Evolutionary conservation across 805 yeast genomes (phyloP), one percentile per base, ranked within the genome.

Genomic region (Metschnikowia koreensis): DNA sequence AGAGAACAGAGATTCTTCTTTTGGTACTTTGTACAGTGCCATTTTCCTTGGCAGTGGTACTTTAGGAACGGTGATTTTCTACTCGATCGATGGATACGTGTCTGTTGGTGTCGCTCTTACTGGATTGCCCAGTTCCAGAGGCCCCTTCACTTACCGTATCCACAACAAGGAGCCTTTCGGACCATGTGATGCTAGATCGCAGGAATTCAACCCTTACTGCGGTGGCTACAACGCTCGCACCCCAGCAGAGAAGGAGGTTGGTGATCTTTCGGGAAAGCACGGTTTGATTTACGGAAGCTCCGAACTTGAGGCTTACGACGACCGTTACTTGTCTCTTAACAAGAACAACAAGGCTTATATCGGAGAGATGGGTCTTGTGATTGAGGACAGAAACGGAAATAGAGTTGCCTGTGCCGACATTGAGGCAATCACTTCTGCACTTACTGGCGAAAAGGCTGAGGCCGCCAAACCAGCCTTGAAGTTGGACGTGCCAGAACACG

Each of bases 201-300:
- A 33, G 33, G 16, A 27, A 7, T 41, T 47, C 38, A 39, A 47
- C 36, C 50, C 50, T 8, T 47, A 47, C 45, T 17, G 38, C 15
- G 50, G 50, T 34, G 17, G 28, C 7, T 27, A 33, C 6, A 28
- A 47, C 16, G 45, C 45, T 7, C 34, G 22, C 1, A 40, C 45
- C 8, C 38, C 37, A 10, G 50, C 50, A 10, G 50, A 47, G 22
- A 17, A 47, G 10, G 36, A 40, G 26, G 50, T 47, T 27, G 50
- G 50, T 8, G 50, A 47, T 36, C 50, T 47, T 34, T 47, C 50
- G 17, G 50, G 50, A 10, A 47, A 47, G 16, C 50, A 47, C 45
- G 45, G 50, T n/a, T 7, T 29, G 12, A 41, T 47, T 11, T 12
- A 37, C 34, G 44, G 39, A 27, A 33, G 31, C 8, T 29, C 39